Conservation (phyloP, 495 filamentous ascomycete species). For the Neurospora tetraspora region DNA sequence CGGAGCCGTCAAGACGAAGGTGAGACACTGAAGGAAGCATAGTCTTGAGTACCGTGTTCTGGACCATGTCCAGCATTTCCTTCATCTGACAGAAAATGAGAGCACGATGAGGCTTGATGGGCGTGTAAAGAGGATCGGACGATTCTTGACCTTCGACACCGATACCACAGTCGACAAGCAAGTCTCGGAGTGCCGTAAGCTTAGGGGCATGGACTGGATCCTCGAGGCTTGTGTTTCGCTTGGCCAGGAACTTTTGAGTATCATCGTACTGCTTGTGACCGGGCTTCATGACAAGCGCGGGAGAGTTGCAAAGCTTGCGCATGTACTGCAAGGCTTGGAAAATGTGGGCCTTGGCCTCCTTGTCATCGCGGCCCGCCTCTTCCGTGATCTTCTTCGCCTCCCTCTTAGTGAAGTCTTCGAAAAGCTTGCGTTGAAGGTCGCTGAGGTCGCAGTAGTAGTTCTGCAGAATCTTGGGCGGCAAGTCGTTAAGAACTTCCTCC, state of each 20-base stretch:
- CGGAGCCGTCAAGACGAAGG: constrained; percentile 81
- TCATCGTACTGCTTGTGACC: constrained; percentile 84
- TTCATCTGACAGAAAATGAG: constrained; percentile 99
- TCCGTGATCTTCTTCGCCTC: constrained; percentile 74
- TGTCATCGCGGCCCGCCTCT: constrained; percentile 69
- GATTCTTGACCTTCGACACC: constrained; percentile 62
- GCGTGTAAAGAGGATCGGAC: constrained; percentile 48
- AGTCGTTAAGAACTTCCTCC: constrained; percentile 92
- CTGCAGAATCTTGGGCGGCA: constrained; percentile 96
- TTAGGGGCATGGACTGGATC: constrained; percentile 89
- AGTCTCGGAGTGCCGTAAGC: constrained; percentile 74
- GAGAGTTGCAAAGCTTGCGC: constrained; percentile 97
- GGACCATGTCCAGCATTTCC: constrained; percentile 98
- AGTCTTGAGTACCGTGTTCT: constrained; percentile 76
- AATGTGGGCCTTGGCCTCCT: constrained; percentile 92
- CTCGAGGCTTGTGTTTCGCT: constrained; percentile 63
- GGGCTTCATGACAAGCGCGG: constrained; percentile 88
- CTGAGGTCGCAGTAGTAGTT: constrained; percentile 99
- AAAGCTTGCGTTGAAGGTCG: constrained; percentile 87
- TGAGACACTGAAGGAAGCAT: constrained; percentile 81
- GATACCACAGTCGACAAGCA: constrained; percentile 93
- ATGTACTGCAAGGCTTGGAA: constrained; percentile 99
- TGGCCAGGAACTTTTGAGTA: constrained; percentile 61
- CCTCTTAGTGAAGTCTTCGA: constrained; percentile 91
- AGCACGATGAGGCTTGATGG: constrained; percentile 88